phyloP scores from a whole-genome alignment of 1,284 basidiomycete genomes.

The Hypsizygus ulmarius region DNA sequence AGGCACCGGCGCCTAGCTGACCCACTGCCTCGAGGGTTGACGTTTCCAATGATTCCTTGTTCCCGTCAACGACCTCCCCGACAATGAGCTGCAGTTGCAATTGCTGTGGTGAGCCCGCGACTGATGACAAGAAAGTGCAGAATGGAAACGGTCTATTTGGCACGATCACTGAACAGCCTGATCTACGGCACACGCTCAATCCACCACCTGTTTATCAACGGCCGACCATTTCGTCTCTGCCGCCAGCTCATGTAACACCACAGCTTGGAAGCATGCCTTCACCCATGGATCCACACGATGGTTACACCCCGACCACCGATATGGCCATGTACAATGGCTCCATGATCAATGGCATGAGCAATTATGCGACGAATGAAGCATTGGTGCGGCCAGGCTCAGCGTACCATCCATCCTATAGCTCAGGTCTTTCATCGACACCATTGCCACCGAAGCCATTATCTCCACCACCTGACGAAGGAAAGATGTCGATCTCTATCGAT shows the following conservation, averaged over 20 bases:
- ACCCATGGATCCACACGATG: too few relatives aligned
- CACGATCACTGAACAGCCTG: constrained; percentile 53
- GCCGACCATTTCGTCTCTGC: constrained; percentile 41
- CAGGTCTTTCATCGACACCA: constrained; percentile 24
- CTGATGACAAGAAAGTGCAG: constrained; percentile 29
- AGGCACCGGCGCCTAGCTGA: constrained; percentile 14
- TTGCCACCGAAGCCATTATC: constrained; percentile 21
- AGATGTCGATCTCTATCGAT: constrained; percentile 75
- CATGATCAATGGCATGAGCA: constrained; percentile 22
- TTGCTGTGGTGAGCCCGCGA: constrained; percentile 50
- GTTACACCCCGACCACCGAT: constrained; percentile 19
- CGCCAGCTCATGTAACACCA: constrained; percentile 35
- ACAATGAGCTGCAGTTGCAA: constrained; percentile 28
- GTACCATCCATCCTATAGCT: constrained; percentile 31
- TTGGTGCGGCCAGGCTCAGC: constrained; percentile 36
- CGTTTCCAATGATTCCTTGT: neutral
- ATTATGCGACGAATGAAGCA: constrained; percentile 22
- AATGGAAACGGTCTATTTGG: constrained; percentile 26
- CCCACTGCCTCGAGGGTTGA: neutral
- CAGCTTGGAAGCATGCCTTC: constrained; percentile 26
- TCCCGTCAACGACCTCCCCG: neutral
- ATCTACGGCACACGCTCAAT: constrained; percentile 36
- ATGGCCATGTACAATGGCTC: constrained; percentile 19
- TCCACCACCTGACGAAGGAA: constrained; percentile 49
- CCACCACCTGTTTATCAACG: constrained; percentile 37